Evolutionary conservation across 2,329 filamentous ascomycete species (phyloP).

Genomic region (Geosmithia putterillii): DNA sequence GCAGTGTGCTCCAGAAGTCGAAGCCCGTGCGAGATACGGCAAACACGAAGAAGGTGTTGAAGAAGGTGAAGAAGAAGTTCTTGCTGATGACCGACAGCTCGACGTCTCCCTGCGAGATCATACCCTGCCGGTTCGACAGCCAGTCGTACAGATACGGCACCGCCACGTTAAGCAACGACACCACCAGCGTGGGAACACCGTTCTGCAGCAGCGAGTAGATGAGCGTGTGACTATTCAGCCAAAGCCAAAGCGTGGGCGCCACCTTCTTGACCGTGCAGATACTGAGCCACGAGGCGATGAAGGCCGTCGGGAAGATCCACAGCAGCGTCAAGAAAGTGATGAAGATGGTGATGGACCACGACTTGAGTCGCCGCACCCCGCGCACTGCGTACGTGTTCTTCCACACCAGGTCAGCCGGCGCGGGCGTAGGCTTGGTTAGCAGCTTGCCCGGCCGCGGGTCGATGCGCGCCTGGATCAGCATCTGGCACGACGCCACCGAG

Average conservation of each 20-base stretch:
- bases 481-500: slow-evolving; percentile 82
- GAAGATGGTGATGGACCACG: slow-evolving; percentile 73
- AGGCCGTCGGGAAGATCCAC: slow-evolving; percentile 75
- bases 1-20: slow-evolving; percentile 59
- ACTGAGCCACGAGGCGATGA: slow-evolving; percentile 68
- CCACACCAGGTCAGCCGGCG: slow-evolving; percentile 92
- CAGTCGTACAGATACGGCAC: slow-evolving; percentile 94
- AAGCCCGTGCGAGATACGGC: slow-evolving; percentile 77
- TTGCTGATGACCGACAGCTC: slow-evolving; percentile 93
- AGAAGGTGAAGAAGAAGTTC: slow-evolving; percentile 99
- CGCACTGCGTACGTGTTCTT: slow-evolving; percentile 78
- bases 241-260: slow-evolving; percentile 55
- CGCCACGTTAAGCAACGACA: slow-evolving; percentile 77
- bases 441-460: slow-evolving; percentile 82
- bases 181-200: slow-evolving; percentile 71
- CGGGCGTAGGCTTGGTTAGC: slow-evolving; percentile 73
- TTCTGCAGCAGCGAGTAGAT: slow-evolving; percentile 71
- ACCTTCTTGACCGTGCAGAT: slow-evolving; percentile 67
- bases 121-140: slow-evolving; percentile 81
- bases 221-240: slow-evolving; percentile 56
- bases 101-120: slow-evolving; percentile 88
- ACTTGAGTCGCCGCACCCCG: slow-evolving; percentile 58
- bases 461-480: slow-evolving; percentile 90
- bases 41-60: slow-evolving; percentile 96
- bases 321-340: slow-evolving; percentile 76